Evolutionary conservation across 2,329 filamentous ascomycete species (phyloP).

Genomic region (Nemania sp.): DNA sequence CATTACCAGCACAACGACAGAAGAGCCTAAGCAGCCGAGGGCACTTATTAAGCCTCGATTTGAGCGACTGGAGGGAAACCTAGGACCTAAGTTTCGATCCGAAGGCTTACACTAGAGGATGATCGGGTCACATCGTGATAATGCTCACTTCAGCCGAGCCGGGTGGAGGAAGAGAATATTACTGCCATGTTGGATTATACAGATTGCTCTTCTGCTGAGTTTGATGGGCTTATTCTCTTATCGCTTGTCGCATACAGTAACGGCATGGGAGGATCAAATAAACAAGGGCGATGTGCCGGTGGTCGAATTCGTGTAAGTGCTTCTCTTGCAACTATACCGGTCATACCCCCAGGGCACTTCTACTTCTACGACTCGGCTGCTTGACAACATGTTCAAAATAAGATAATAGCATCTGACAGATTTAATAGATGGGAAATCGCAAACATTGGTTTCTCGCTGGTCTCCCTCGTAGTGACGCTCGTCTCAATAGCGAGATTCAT

Average conservation of each 20-base stretch:
- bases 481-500: slow-evolving; percentile 52
- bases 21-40: no score
- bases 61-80: background rate
- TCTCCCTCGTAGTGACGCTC: slow-evolving; percentile 51
- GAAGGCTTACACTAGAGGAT: slow-evolving; percentile 23
- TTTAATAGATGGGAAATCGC: slow-evolving; percentile 54
- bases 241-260: slow-evolving; percentile 52
- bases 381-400: no score
- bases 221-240: slow-evolving; percentile 58
- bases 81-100: background rate
- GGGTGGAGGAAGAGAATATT: slow-evolving; percentile 54
- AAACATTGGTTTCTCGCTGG: slow-evolving; percentile 54
- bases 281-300: slow-evolving; percentile 45
- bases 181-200: slow-evolving; percentile 54
- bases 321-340: background rate
- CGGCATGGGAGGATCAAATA: slow-evolving; percentile 47
- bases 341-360: no score
- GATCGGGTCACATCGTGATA: slow-evolving; percentile 51
- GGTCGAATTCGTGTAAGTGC: slow-evolving; percentile 56
- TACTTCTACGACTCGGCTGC: no score
- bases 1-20: no score
- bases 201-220: slow-evolving; percentile 49
- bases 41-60: no score
- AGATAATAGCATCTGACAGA: background rate
- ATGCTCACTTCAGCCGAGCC: slow-evolving; percentile 56